phyloP scores from a whole-genome alignment of 495 filamentous ascomycete genomes.

The Viridothelium virens region DNA sequence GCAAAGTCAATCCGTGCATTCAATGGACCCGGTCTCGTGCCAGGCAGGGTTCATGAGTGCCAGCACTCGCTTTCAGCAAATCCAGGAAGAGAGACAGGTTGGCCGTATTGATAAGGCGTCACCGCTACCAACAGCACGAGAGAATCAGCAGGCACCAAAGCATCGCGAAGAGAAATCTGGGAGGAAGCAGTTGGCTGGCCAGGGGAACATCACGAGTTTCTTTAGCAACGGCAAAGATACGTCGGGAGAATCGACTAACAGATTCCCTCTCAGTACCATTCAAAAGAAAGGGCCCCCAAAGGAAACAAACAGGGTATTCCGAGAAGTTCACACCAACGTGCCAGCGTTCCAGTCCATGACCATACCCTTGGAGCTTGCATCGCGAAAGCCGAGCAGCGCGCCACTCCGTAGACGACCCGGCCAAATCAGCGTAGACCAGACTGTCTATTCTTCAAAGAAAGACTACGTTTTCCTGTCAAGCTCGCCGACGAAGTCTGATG shows the following conservation, averaged over 20 bases:
- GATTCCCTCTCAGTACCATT: constrained; percentile 3
- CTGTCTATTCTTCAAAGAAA: constrained; percentile 15
- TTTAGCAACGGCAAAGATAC: constrained; percentile 30
- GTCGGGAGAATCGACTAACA: background rate
- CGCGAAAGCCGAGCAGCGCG: constrained; percentile 26
- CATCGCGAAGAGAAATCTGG: constrained; percentile 13
- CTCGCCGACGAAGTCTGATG: constrained; percentile 33
- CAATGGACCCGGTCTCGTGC: constrained; percentile 25
- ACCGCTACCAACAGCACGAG: constrained; percentile 5
- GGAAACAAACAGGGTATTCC: constrained; percentile 22
- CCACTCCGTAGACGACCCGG: constrained; percentile 23
- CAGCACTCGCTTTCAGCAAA: constrained; percentile 20
- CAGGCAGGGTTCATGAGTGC: constrained; percentile 31
- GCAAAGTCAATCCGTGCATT: constrained; percentile 22
- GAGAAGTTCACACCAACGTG: constrained; percentile 16
- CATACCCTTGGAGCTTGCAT: constrained; percentile 15
- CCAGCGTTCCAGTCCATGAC: background rate
- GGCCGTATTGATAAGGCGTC: constrained; percentile 7
- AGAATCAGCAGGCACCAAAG: constrained; percentile 15
- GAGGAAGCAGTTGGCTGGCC: constrained; percentile 34
- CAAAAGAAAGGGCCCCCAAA: constrained; percentile 6
- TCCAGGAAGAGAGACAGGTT: constrained; percentile 26
- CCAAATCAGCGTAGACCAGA: constrained; percentile 11
- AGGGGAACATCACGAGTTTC: constrained; percentile 44
- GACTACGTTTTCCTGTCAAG: constrained; percentile 41